Evolutionary conservation across 2,329 filamentous ascomycete genomes (phyloP), one percentile per base, ranked within the genome.

Genomic region (Curvularia verruculosa): DNA sequence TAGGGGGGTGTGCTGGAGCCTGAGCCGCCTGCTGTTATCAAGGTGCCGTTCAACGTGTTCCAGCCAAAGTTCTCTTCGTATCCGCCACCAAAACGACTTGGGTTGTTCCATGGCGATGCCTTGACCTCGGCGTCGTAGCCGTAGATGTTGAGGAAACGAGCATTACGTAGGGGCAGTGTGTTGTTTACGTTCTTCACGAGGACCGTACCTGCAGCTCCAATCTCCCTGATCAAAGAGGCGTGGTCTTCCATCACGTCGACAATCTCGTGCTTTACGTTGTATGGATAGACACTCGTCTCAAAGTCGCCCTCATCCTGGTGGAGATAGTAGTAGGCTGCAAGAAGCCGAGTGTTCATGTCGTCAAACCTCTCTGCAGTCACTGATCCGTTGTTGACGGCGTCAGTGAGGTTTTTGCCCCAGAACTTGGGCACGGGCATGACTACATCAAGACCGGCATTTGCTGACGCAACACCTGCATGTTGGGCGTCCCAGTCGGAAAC

Each of bases 151-250:
- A 79, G 56, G 53, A 73, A 77, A 4, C 69, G 68, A 5, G 77
- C 75, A 23, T 80, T 81, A 18, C 81, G 67, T 2, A 86, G 70
- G 0, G 84, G 84, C 3, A 86, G 58, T 0, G 81, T 79, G 5
- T 85, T 79, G 49, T 85, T 82, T 21, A 82, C 67, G 51, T 86
- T 85, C 65, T 84, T 83, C 6, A 83, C 66, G 9, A 78, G 59
- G 3, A 79, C 75, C 28, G 71, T 76, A 1, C 77, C 76, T 4
- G 75, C 78, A 13, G 74, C 71, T 29, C 75, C 78, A 40, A 78
- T 72, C 45, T 78, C 71, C n/a, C 77, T 70, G 43, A 79, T 79
- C 29, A 76, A 56, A 3, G 66, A 60, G 0, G 72, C 71, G 49
- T 79, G 77, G 3, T 87, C 58, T 70, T 69, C 73, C 5, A 73